Evolutionary conservation across 1,139 yeast genomes (phyloP), one percentile per base, ranked within the genome.

Genomic region (Kazachstania sp.): DNA sequence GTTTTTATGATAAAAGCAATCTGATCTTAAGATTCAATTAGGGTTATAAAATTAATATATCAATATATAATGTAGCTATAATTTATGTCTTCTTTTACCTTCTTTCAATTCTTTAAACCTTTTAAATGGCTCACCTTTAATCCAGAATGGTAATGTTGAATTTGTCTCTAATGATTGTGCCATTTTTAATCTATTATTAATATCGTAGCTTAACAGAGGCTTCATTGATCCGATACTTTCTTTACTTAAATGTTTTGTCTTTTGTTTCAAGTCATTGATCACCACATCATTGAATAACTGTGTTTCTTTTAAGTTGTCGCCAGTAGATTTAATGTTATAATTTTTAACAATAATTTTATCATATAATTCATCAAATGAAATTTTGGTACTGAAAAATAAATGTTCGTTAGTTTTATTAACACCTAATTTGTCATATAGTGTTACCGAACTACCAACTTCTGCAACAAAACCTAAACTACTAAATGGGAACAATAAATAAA

Each of bases 381-480:
- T 75, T 31, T 86, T 88, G 59, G 77, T 75, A 4, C 90, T 79
- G 49, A 83, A 74, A 49, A 86, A 71, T 42, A 88, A 69, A 1
- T 88, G 88, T 64, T 87, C 95, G 46, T 82, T 74, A 13, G 95
- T 81, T 54, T 73, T 74, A 51, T 87, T 79, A 70, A 84, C 71
- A 2, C 96, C 96, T 50, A 87, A 71, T 59, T 95, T 75, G 54
- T 74, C 68, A 43, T 83, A 78, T 49, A 87, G 71, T 9, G 92
- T 78, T n/a, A 80, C 78, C 15, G 88, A 80, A 3, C 86, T 69
- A 7, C 81, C 87, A 47, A 95, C 95, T 66, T 88, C 97, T 46
- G 86, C 79, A 6, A 84, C 92, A 59, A 88, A 74, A 3, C 95
- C 95, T 59, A 88, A 74, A 61, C 83, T 83, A 46, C 92, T 79